A percentile compares a stretch with the other conserved stretches of the same genome.
Conservation (phyloP, 169 alveolate genomes). For the Babesia bovis region DNA sequence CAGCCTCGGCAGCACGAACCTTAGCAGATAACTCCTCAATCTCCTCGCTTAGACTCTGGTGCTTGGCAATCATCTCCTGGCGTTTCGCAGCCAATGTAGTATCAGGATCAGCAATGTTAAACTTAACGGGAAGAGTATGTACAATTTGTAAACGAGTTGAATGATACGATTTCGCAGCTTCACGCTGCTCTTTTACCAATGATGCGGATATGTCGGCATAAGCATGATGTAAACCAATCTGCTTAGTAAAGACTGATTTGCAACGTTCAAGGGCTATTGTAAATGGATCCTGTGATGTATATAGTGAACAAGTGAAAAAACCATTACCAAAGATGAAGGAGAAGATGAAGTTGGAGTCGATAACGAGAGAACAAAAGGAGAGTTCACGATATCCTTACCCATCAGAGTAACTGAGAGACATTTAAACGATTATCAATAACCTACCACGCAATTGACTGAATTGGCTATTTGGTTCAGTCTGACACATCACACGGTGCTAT, state of each 20-base stretch:
- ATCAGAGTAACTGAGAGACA: slow-evolving; percentile 33
- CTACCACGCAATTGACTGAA: slow-evolving; percentile 47
- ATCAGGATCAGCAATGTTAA: slow-evolving; percentile 45
- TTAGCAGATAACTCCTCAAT: slow-evolving; percentile 23
- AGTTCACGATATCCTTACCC: slow-evolving; percentile 55
- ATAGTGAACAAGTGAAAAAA: too few relatives aligned
- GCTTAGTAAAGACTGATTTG: neutral
- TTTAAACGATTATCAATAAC: neutral
- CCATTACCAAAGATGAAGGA: neutral
- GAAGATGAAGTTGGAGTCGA: neutral
- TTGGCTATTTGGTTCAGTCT: slow-evolving; percentile 5
- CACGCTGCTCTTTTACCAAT: slow-evolving; percentile 42
- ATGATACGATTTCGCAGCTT: slow-evolving; percentile 40
- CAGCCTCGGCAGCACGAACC: slow-evolving; percentile 15
- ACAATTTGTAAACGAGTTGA: slow-evolving; percentile 48
- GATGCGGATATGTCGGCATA: slow-evolving; percentile 10
- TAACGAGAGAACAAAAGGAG: slow-evolving; percentile 38
- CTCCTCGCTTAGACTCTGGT: slow-evolving; percentile 9
- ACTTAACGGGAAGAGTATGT: slow-evolving; percentile 50
- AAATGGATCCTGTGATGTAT: slow-evolving; percentile 6
- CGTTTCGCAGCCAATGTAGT: slow-evolving; percentile 23
- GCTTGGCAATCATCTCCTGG: slow-evolving; percentile 14
- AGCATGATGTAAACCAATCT: neutral
- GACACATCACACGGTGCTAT: slow-evolving; percentile 48
- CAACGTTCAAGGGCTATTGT: neutral